A percentile compares a stretch with the other conserved stretches of the same genome.
These are phyloP conservation scores for Kodamaea sp. DNA, from an alignment of 1,139 yeast genomes.

Conservation along the genomic window DNA sequence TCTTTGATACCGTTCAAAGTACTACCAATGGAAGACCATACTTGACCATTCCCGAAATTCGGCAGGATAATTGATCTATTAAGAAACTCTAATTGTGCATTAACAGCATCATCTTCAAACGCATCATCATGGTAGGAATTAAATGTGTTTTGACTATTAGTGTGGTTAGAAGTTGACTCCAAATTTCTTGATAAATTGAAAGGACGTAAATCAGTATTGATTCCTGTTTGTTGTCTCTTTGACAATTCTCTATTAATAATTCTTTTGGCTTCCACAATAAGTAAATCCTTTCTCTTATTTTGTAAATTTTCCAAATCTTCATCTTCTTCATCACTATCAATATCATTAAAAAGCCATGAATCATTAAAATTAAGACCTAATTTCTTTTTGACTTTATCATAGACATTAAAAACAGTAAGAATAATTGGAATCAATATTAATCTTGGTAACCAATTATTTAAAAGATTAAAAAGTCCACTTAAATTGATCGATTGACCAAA, in stretches of 20 bases:
- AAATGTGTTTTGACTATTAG: slow-evolving; percentile 2
- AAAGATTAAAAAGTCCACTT: slow-evolving; percentile 67
- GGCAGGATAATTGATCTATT: slow-evolving; percentile 4
- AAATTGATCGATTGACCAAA: slow-evolving; percentile 72
- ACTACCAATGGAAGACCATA: slow-evolving; percentile 27
- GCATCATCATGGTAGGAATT: slow-evolving; percentile 6
- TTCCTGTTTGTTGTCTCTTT: slow-evolving; percentile 22
- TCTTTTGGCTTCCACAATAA: slow-evolving; percentile 44
- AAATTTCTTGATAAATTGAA: slow-evolving; percentile 21
- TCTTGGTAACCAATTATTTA: slow-evolving; percentile 75
- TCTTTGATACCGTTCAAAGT: slow-evolving; percentile 22
- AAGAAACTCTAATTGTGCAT: slow-evolving; percentile 9
- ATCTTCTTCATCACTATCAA: slow-evolving; percentile 9
- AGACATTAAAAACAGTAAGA: slow-evolving; percentile 63
- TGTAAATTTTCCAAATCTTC: slow-evolving; percentile 15
- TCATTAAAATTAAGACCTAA: slow-evolving; percentile 51
- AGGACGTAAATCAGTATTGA: slow-evolving; percentile 20
- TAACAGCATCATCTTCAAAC: slow-evolving; percentile 8
- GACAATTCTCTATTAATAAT: slow-evolving; percentile 35
- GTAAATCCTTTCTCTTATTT: slow-evolving; percentile 32
- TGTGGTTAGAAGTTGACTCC: slow-evolving; percentile 19
- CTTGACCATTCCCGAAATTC: slow-evolving; percentile 4
- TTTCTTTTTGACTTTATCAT: slow-evolving; percentile 55
- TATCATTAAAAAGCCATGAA: slow-evolving; percentile 26
- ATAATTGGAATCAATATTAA: slow-evolving; percentile 64